A percentile compares a stretch with the other conserved stretches of the same genome.
phyloP scores from a whole-genome alignment of 768 basidiomycete genomes.

The Boletus insuetus region DNA sequence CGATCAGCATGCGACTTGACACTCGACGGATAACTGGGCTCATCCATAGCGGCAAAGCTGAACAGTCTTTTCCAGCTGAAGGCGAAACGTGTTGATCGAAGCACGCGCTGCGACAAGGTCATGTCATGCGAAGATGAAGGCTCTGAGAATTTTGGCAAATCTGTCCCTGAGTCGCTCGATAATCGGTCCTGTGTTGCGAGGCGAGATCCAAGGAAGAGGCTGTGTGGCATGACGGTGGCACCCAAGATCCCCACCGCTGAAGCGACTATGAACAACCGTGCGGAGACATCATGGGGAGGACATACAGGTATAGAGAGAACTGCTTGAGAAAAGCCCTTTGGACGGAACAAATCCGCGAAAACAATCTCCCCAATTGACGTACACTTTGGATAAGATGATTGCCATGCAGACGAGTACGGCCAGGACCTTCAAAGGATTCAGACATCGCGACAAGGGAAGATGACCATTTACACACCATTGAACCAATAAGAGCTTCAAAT shows the following conservation, averaged over 20 bases:
- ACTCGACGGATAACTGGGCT: conserved; percentile 18
- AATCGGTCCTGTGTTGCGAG: conserved; percentile 82
- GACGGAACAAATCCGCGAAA: conserved; percentile 80
- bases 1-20: conserved; percentile 50
- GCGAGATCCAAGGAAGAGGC: conserved; percentile 84
- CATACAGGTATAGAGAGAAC: conserved; percentile 66
- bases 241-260: conserved; percentile 71
- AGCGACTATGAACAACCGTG: conserved; percentile 13
- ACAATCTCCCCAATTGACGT: conserved; percentile 68
- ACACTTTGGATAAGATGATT: conserved; percentile 68
- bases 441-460: not conserved
- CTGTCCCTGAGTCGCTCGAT: conserved; percentile 25
- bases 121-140: conserved; percentile 8
- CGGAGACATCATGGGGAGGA: conserved; percentile 7
- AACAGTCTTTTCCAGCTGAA: conserved; percentile 23
- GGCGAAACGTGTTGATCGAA: conserved; percentile 3
- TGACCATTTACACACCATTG: conserved; percentile 43
- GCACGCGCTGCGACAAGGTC: conserved; percentile 21
- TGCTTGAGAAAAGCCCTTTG: conserved; percentile 51
- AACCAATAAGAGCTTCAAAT: conserved; percentile 66
- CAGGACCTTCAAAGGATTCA: conserved; percentile 43
- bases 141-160: conserved; percentile 14
- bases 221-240: conserved; percentile 93
- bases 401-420: conserved; percentile 77
- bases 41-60: conserved; percentile 21